Base-by-base conservation (phyloP, 1,139 yeast genomes). In the Blastobotrys petasosporus region DNA sequence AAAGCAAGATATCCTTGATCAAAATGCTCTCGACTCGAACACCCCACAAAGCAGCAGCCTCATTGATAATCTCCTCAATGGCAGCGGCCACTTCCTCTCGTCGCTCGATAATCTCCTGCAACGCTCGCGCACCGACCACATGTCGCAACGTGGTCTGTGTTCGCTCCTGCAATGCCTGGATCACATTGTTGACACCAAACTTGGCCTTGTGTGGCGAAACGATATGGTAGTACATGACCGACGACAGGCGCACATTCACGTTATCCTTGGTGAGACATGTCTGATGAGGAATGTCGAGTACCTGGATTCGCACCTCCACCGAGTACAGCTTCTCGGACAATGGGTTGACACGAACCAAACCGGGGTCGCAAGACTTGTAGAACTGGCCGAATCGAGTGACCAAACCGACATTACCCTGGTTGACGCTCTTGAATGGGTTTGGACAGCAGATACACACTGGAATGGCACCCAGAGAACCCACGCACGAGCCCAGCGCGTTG, bases 101-200 rank as follows among this genome's bases (percentile, higher is more conserved):
- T 61, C 82, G 79, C 60, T 82, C 88, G 56, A 82, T 82, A 41
- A 82, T 84, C 57, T 82, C 88, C 65, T 82, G 90, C 56, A 82
- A 69, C 15, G 71, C 70, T 46, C 86, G 68, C 34, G 82, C 73
- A 54, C 90, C 90, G 50, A 81, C 75, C 10, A 82, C 88, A 57
- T 82, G 86, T 62, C 90, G 74, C 57, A 82, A 68, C 2, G 90
- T 82, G 39, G 87, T 82, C 63, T 81, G 86, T 3, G 88, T 81
- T 62, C 88, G 73, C 62, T 82, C 88, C 49, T 72, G 66, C 48
- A 82, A 73, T n/a, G 88, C 85, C 34, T 65, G 68, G 53, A 73
- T 71, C 50, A 82, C 77, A 58, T 78, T 66, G 35, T 71, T 62
- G 51, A 82, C 79, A 25, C 81, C 77, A 57, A 76, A 82, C 45